Conservation (phyloP, 345 rosid genomes). For the Balakata baccata region DNA sequence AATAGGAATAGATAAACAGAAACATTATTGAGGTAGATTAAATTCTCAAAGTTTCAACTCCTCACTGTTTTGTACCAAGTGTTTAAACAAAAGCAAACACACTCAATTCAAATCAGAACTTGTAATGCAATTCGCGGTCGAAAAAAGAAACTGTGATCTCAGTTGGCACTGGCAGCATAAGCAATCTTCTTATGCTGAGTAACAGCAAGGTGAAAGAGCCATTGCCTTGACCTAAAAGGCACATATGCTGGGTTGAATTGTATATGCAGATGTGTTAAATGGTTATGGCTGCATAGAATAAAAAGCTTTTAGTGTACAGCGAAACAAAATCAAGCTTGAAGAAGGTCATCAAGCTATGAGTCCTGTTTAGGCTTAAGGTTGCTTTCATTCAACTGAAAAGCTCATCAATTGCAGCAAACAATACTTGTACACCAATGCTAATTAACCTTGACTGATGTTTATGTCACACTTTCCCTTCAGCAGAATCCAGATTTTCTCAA, state of each 20-base stretch:
- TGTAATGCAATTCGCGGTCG: neutral
- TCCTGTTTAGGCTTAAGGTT: constrained; percentile 7
- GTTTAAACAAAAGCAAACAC: neutral
- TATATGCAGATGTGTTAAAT: neutral
- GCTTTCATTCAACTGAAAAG: constrained; percentile 1
- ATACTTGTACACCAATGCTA: constrained; percentile 8
- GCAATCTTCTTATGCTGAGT: too few species aligned
- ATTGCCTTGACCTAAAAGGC: constrained; percentile 8
- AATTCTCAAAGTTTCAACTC: neutral
- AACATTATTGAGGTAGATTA: too few species aligned
- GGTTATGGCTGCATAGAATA: neutral
- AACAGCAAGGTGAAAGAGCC: neutral
- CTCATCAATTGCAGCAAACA: neutral
- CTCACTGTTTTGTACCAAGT: constrained; percentile 3
- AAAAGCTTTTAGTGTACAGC: too few species aligned
- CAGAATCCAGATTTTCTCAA: neutral
- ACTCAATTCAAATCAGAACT: neutral
- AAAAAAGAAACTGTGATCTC: neutral
- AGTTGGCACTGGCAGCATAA: too few species aligned
- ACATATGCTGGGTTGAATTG: too few species aligned
- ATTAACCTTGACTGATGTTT: neutral
- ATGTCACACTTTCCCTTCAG: neutral
- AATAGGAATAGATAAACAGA: neutral
- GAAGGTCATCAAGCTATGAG: neutral
- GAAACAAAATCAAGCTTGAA: neutral